Base-by-base conservation (phyloP, 176 grass and related monocot species). In the Oryza longistaminata region DNA sequence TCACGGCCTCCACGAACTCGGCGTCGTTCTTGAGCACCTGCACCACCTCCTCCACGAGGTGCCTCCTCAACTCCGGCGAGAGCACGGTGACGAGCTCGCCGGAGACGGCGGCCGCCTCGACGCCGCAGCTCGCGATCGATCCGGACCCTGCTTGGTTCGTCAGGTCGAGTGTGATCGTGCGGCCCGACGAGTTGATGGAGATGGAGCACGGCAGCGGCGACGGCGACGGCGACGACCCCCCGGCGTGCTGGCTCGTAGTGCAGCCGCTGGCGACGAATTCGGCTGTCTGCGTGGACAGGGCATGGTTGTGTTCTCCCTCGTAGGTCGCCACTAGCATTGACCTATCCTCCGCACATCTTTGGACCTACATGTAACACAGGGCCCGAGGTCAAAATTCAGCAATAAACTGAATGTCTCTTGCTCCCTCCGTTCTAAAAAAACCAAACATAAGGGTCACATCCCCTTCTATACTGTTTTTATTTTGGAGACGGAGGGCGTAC, bases 281-380 rank as follows among this genome's bases (percentile, higher is more conserved):
- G 4, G 11, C 68, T 3, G 8, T 27, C 11, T 48, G 26, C 11
- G 46, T 12, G 2, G 9, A 55, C 5, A 29, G 24, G 14, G 21
- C 60, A 1, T 90, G 88, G 80, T 64, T 87, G 80, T 90, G 88
- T 0, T 90, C 88, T 0, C 88, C 84, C 27, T 87, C 74, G 39
- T 90, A 90, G 5, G 84, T 82, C 74, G 74, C 84, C 74, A 90
- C 88, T 5, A 90, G 61, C 79, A 79, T 49, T 6, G 75, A 62
- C 6, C 9, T 69, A 14, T 90, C 84, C n/a, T 87, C 80, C 2
- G 67, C 84, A 6, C 85, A 46, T 7, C 88, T 83, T 17, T 90
- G 88, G 46, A 90, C 80, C 88, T 90, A 22, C 29, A 3, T 66
- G 21, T 9, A 19, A 7, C 9, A 12, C 24, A 60, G 0, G 0